These are phyloP conservation scores for Suillus plorans DNA, from an alignment of 768 basidiomycete species.

Conservation along the genomic window DNA sequence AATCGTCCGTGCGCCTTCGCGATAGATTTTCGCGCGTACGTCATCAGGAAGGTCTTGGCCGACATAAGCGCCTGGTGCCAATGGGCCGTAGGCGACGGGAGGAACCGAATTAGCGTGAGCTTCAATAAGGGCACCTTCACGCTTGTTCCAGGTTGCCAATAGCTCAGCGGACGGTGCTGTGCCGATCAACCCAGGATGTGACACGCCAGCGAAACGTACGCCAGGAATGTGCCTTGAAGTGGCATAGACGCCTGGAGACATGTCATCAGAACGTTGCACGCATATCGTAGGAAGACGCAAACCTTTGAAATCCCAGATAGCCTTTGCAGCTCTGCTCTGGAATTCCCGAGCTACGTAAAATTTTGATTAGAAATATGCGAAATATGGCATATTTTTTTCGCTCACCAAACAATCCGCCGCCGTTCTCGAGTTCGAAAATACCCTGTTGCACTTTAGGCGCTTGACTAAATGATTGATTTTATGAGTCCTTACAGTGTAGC, in stretches of 20 bases:
- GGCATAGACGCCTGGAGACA: slow-evolving; percentile 59
- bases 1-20: slow-evolving; percentile 71
- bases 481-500: slow-evolving; percentile 55
- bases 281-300: not conserved
- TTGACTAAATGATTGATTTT: too few relatives aligned
- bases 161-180: slow-evolving; percentile 75
- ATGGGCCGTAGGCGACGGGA: slow-evolving; percentile 65
- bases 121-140: slow-evolving; percentile 65
- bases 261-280: not conserved
- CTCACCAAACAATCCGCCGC: slow-evolving; percentile 68
- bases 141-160: slow-evolving; percentile 71
- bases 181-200: slow-evolving; percentile 75
- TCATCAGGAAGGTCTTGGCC: slow-evolving; percentile 59
- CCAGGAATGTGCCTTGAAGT: slow-evolving; percentile 77
- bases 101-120: slow-evolving; percentile 52
- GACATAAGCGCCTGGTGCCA: slow-evolving; percentile 59
- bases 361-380: not conserved
- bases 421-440: slow-evolving; percentile 73
- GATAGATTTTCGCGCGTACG: slow-evolving; percentile 51
- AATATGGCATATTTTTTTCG: not conserved
- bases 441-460: slow-evolving; percentile 41
- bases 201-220: slow-evolving; percentile 75
- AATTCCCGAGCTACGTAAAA: slow-evolving; percentile 54
- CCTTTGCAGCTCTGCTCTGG: slow-evolving; percentile 69
- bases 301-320: slow-evolving; percentile 81